phyloP scores from a whole-genome alignment of 2,329 filamentous ascomycete species.

The Colletotrichum phormii region DNA sequence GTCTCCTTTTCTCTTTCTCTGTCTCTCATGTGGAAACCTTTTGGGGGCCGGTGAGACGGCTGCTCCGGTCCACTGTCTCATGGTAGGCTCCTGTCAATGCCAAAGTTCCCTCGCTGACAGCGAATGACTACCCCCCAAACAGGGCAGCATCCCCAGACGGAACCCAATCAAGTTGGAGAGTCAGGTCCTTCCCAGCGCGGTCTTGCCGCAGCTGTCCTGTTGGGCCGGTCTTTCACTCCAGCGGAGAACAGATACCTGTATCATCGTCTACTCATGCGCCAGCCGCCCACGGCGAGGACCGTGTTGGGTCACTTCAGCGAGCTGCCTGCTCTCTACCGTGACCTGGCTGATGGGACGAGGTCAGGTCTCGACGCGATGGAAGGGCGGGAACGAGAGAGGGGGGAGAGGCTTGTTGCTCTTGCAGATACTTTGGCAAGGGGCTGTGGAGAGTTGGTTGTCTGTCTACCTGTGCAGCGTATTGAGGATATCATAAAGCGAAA shows the following conservation, averaged over 20 bases:
- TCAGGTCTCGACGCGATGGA: neutral
- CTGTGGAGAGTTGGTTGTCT: neutral
- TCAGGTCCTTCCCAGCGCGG: neutral
- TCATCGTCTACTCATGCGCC: neutral
- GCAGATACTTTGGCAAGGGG: neutral
- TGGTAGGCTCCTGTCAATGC: neutral
- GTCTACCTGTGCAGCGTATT: neutral
- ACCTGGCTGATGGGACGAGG: neutral
- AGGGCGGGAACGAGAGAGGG: neutral
- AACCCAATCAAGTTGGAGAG: neutral
- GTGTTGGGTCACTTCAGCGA: neutral
- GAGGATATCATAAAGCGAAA: neutral
- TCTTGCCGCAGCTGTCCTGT: neutral
- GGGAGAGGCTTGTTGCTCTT: neutral
- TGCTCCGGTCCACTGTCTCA: neutral
- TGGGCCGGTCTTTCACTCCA: neutral
- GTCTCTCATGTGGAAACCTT: neutral
- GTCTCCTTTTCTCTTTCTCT: too few species aligned
- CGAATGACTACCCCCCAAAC: neutral
- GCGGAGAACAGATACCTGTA: neutral
- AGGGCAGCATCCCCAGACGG: neutral
- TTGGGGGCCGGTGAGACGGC: neutral
- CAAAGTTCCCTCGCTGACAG: neutral
- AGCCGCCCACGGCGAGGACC: neutral
- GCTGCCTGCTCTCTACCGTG: neutral